A percentile compares a stretch with the other conserved stretches of the same genome.
These are phyloP conservation scores for Sugiyamaella floridensis DNA, from an alignment of 805 yeast species.

Conservation along the genomic window DNA sequence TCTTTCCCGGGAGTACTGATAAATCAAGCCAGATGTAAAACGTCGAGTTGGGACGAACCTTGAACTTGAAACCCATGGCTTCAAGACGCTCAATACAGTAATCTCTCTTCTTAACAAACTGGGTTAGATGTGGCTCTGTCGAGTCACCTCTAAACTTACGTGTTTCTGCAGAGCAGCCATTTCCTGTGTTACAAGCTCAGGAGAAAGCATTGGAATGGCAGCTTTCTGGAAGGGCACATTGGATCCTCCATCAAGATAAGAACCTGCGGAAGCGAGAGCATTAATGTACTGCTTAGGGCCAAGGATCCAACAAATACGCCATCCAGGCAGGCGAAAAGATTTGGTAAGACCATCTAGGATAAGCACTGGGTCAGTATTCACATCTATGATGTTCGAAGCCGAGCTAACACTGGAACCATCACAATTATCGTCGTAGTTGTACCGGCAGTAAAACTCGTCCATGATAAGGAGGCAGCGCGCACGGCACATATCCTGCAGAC, in stretches of 20 bases:
- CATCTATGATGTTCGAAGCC: conserved; percentile 47
- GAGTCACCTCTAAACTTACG: conserved; percentile 4
- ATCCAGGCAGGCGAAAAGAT: conserved; percentile 56
- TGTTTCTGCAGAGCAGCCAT: conserved; percentile 53
- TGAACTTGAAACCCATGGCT: conserved; percentile 49
- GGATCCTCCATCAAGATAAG: conserved; percentile 54
- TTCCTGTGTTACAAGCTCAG: conserved; percentile 43
- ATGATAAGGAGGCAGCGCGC: conserved; percentile 47
- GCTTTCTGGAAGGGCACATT: conserved; percentile 57
- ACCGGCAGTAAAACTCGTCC: conserved; percentile 59
- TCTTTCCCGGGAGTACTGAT: conserved; percentile 48
- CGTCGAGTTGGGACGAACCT: conserved; percentile 48
- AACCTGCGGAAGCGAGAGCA: conserved; percentile 52
- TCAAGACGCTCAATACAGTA: conserved; percentile 43
- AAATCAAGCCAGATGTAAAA: conserved; percentile 56
- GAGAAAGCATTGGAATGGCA: conserved; percentile 48
- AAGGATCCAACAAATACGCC: conserved; percentile 58
- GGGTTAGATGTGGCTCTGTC: not conserved
- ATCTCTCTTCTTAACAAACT: conserved; percentile 49
- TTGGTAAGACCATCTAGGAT: conserved; percentile 56
- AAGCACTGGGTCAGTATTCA: conserved; percentile 51
- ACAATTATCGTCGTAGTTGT: conserved; percentile 47
- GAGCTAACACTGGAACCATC: conserved; percentile 43
- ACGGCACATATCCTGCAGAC: conserved; percentile 48
- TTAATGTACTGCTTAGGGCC: conserved; percentile 56